Evolutionary conservation across 2,329 filamentous ascomycete genomes (phyloP).

Genomic region (Colletotrichum spinosum): DNA sequence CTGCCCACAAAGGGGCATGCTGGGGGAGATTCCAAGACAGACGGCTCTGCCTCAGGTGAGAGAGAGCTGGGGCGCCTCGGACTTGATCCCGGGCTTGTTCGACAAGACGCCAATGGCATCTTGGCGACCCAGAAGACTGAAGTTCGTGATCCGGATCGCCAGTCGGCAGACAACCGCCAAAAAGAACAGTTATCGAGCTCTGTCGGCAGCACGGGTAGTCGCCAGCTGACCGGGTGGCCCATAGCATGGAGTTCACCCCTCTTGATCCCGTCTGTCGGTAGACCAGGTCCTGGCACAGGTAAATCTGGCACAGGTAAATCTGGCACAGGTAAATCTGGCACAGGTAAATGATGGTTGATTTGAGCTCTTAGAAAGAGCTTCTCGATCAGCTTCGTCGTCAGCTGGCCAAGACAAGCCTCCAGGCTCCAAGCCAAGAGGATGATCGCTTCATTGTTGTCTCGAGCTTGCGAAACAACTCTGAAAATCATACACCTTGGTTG

Average conservation of each 20-base stretch:
- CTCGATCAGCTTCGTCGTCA: slow-evolving; percentile 22
- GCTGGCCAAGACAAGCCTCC: slow-evolving; percentile 16
- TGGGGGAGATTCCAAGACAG: neutral
- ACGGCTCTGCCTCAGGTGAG: neutral
- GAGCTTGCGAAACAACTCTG: slow-evolving; percentile 4
- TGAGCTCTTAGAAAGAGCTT: neutral
- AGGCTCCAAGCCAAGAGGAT: slow-evolving; percentile 13
- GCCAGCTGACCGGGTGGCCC: slow-evolving; percentile 27
- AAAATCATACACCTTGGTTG: neutral
- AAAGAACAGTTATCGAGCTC: neutral
- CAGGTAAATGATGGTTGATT: slow-evolving; percentile 10
- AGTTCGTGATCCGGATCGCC: slow-evolving; percentile 1
- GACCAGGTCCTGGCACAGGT: slow-evolving; percentile 21
- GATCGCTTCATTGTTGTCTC: slow-evolving; percentile 23
- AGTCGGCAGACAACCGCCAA: slow-evolving; percentile 19
- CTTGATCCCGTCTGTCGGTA: slow-evolving; percentile 7
- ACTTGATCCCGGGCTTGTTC: neutral
- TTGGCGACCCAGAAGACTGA: slow-evolving; percentile 10
- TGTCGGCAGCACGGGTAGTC: slow-evolving; percentile 20
- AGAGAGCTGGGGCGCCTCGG: neutral
- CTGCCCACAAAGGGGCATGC: neutral
- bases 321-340: slow-evolving; percentile 17
- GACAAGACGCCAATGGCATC: neutral
- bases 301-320: no score
- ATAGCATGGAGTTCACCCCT: slow-evolving; percentile 21